phyloP scores from a whole-genome alignment of 345 rosid species.

The Cardamine resedifolia region DNA sequence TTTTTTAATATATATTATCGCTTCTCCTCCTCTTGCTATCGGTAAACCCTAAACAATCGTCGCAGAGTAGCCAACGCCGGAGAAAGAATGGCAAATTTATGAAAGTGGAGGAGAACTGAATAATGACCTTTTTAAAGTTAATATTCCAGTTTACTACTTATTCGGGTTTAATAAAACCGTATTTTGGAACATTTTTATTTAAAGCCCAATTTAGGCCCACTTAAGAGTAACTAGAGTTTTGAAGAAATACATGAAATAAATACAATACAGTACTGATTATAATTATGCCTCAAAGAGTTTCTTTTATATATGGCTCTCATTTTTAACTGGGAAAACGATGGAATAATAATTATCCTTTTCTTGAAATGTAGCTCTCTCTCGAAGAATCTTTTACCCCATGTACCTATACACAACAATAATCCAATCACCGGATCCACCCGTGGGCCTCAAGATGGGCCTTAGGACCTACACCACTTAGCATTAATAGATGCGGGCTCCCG shows the following conservation, averaged over 20 bases:
- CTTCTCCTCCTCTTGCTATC: not conserved
- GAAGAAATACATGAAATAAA: no score
- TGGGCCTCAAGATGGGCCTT: slow-evolving; percentile 40
- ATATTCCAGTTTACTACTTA: not conserved
- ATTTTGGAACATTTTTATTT: not conserved
- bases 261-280: not conserved
- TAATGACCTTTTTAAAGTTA: not conserved
- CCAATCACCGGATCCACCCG: slow-evolving; percentile 43
- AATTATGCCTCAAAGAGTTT: not conserved
- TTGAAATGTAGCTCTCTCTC: slow-evolving; percentile 20
- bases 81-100: not conserved
- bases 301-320: not conserved
- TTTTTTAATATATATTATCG: no score
- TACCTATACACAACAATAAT: slow-evolving; percentile 41
- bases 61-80: not conserved
- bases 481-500: slow-evolving; percentile 75
- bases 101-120: not conserved
- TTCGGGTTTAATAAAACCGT: not conserved
- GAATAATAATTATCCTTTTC: not conserved
- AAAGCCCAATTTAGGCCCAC: slow-evolving; percentile 23
- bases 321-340: not conserved
- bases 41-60: slow-evolving; percentile 25
- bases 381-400: slow-evolving; percentile 48
- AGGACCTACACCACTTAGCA: slow-evolving; percentile 83
- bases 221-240: no score